Evolutionary conservation across 129 eudicot genomes (phyloP).

Genomic region (Artemisia argyi): DNA sequence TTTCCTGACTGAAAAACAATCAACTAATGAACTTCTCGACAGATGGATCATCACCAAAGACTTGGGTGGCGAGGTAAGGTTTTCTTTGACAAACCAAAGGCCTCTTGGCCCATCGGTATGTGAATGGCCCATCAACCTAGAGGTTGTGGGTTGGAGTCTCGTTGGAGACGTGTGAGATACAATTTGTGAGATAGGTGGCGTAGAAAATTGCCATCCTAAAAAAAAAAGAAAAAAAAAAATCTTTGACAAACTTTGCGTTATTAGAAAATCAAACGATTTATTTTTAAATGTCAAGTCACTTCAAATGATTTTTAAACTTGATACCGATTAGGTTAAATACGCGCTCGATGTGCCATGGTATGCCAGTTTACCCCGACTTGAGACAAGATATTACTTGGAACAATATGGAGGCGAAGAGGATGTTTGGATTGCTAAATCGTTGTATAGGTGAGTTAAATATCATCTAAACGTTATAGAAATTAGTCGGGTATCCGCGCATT

Average conservation of each 20-base stretch:
- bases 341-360: slow-evolving; percentile 48
- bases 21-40: not conserved
- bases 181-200: no score
- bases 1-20: not conserved
- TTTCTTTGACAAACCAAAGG: not conserved
- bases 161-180: no score
- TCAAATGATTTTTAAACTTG: not conserved
- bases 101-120: no score
- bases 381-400: slow-evolving; percentile 43
- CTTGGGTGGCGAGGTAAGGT: not conserved
- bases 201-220: no score
- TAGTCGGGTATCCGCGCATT: no score
- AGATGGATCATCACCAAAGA: slow-evolving; percentile 1
- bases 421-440: slow-evolving; percentile 49
- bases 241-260: not conserved
- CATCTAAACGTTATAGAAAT: not conserved
- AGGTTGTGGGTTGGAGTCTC: no score
- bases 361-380: slow-evolving; percentile 48
- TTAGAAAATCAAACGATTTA: not conserved
- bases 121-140: no score
- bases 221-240: no score
- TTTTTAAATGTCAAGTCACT: not conserved
- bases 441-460: slow-evolving; percentile 33
- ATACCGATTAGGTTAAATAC: slow-evolving; percentile 25
- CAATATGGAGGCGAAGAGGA: slow-evolving; percentile 52